phyloP scores from a whole-genome alignment of 805 yeast genomes.

The Candida taoyuanica region DNA sequence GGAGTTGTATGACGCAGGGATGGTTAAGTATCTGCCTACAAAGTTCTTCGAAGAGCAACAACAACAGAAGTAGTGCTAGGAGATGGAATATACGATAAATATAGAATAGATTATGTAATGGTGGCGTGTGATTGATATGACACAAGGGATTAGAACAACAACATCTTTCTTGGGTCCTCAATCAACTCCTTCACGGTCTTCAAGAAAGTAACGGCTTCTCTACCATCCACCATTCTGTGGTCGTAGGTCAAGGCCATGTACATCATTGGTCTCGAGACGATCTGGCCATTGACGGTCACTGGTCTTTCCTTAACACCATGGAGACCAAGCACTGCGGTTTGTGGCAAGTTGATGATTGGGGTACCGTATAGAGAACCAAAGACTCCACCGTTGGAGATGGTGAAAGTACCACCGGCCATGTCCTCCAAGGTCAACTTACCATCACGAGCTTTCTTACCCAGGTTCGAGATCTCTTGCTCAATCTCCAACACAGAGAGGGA shows the following conservation, averaged over 20 bases:
- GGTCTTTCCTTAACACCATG: slow-evolving; percentile 98
- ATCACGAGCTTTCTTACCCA: slow-evolving; percentile 94
- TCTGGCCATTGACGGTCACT: slow-evolving; percentile 91
- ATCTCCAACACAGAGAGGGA: slow-evolving; percentile 81
- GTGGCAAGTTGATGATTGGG: slow-evolving; percentile 97
- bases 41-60: slow-evolving; percentile 16
- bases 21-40: slow-evolving; percentile 32
- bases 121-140: no score
- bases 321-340: slow-evolving; percentile 95
- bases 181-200: slow-evolving; percentile 94
- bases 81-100: neutral
- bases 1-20: slow-evolving; percentile 29
- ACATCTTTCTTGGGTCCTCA: slow-evolving; percentile 99
- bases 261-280: slow-evolving; percentile 99
- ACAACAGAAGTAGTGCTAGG: neutral
- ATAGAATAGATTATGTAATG: neutral
- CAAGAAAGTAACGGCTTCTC: slow-evolving; percentile 97
- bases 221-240: slow-evolving; percentile 96
- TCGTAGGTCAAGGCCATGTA: slow-evolving; percentile 97
- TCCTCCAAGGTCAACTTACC: slow-evolving; percentile 95
- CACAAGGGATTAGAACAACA: slow-evolving; percentile 41
- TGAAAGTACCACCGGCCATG: slow-evolving; percentile 99
- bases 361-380: slow-evolving; percentile 98
- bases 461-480: slow-evolving; percentile 75
- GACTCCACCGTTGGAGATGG: slow-evolving; percentile 98